Evolutionary conservation across 306 rosid genomes (phyloP), one percentile per base, ranked within the genome.

Genomic region (Begonia peltatifolia): DNA sequence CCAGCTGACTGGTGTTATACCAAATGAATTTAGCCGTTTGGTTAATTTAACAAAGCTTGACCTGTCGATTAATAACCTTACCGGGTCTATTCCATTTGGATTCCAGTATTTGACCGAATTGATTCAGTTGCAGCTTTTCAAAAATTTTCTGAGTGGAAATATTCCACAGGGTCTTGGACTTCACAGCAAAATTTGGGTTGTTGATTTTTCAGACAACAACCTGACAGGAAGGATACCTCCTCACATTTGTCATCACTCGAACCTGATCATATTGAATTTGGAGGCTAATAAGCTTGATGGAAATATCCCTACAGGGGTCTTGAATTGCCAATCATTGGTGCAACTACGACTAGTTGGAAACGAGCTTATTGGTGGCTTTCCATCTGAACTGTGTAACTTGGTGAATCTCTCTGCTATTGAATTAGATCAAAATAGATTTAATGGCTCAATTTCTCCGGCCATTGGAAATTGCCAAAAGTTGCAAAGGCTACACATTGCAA

Each of bases 401-500:
- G 74, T 50, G 64, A 83, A 80, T 68, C 61, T 86, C 9, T 74
- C 84, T 9, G 79, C 88, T 35, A 64, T 92, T 56, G 92, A 79
- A 41, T 77, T 92, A 83, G 84, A 62, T 15, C 79, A 69, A 62
- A 92, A 92, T 77, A 75, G 57, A 64, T 92, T 92, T 69, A 73
- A 65, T 41, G 99, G 99, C 55, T 72, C 81, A 12, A 73, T 92
- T 65, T 77, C 99, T 71, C 75, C 76, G 16, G 81, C 67, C 46
- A 70, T 92, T 50, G 64, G 67, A 12, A 66, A 55, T 65, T 92
- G 96, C 84, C 69, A 51, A 43, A 79, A 66, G 68, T 71, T 92
- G 79, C 99, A 86, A 58, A 81, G 96, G 81, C 84, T 92, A 69
- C 96, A 86, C 46, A 65, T 92, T 75, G 80, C 94, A 9, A 68